These are phyloP conservation scores for Boletus insuetus DNA, from an alignment of 768 basidiomycete genomes.

Conservation along the genomic window DNA sequence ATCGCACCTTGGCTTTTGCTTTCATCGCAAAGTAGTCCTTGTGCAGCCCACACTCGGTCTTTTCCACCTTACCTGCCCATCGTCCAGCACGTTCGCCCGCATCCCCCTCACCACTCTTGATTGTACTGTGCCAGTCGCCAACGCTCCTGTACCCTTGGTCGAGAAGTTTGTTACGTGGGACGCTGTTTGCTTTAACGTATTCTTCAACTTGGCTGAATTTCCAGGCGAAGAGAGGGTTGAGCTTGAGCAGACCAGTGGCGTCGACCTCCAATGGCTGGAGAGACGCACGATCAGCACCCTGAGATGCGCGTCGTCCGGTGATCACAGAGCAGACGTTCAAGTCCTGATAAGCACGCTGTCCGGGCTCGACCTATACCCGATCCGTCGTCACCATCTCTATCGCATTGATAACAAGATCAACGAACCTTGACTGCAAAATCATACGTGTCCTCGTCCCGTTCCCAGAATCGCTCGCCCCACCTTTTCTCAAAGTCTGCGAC, in stretches of 20 bases:
- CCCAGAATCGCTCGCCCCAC: conserved; percentile 84
- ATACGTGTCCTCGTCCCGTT: conserved; percentile 80
- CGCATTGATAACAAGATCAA: background rate
- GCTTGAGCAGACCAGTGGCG: conserved; percentile 83
- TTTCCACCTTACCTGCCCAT: conserved; percentile 81
- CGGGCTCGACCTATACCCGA: conserved; percentile 81
- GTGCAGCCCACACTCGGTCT: conserved; percentile 96
- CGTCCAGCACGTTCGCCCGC: conserved; percentile 80
- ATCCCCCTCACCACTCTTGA: conserved; percentile 63
- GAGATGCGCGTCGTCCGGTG: conserved; percentile 91
- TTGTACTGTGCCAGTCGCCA: conserved; percentile 97
- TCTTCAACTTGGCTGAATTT: conserved; percentile 78
- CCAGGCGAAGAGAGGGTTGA: conserved; percentile 94
- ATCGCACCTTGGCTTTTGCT: conserved; percentile 41
- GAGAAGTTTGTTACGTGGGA: conserved; percentile 86
- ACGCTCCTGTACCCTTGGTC: conserved; percentile 92
- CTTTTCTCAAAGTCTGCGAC: conserved; percentile 73
- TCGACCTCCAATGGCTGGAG: conserved; percentile 90
- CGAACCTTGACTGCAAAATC: conserved; percentile 90
- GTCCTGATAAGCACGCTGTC: conserved; percentile 78
- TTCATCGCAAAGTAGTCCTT: conserved; percentile 85
- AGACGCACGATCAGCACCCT: conserved; percentile 84
- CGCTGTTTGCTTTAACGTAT: conserved; percentile 77
- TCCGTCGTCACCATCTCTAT: background rate
- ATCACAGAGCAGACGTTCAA: conserved; percentile 83